phyloP scores from a whole-genome alignment of 768 basidiomycete genomes.

The Psilocybe tampanensis region DNA sequence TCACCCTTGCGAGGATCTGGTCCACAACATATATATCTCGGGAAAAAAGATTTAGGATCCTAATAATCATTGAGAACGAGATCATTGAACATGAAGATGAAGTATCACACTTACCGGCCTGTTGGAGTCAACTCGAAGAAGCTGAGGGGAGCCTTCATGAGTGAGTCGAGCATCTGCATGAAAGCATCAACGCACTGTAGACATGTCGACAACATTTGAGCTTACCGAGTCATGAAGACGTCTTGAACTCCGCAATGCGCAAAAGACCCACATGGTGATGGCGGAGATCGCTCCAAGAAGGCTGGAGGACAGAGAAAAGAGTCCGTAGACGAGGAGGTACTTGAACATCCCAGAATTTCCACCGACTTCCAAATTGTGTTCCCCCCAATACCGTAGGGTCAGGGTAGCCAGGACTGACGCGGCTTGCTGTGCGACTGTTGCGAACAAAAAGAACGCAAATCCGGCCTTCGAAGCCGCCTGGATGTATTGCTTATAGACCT shows the following conservation, averaged over 20 bases:
- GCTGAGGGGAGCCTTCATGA: slow-evolving; percentile 81
- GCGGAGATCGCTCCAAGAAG: slow-evolving; percentile 56
- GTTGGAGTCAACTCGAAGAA: slow-evolving; percentile 92
- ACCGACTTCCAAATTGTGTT: slow-evolving; percentile 67
- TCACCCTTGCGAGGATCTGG: slow-evolving; percentile 76
- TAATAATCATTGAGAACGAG: slow-evolving; percentile 26
- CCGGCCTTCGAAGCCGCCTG: slow-evolving; percentile 76
- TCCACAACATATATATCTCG: slow-evolving; percentile 88
- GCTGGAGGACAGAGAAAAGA: slow-evolving; percentile 62
- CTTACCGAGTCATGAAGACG: slow-evolving; percentile 76
- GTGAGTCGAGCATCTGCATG: slow-evolving; percentile 70
- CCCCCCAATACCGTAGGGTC: slow-evolving; percentile 81
- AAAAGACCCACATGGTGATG: slow-evolving; percentile 76
- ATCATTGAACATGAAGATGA: neutral
- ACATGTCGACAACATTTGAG: too few relatives aligned
- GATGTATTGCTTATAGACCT: slow-evolving; percentile 80
- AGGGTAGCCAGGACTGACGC: slow-evolving; percentile 61
- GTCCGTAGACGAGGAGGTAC: slow-evolving; percentile 67
- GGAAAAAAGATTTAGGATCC: slow-evolving; percentile 90
- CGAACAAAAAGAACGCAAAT: slow-evolving; percentile 63
- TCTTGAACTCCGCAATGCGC: slow-evolving; percentile 72
- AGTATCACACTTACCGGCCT: slow-evolving; percentile 56
- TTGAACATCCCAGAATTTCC: slow-evolving; percentile 57
- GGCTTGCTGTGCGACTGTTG: slow-evolving; percentile 58
- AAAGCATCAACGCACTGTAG: slow-evolving; percentile 3